Percentiles rank a stretch among this genome's conserved stretches.
Evolutionary conservation across 1,284 basidiomycete genomes (phyloP).

Genomic region (Trichosporon coremiiforme): DNA sequence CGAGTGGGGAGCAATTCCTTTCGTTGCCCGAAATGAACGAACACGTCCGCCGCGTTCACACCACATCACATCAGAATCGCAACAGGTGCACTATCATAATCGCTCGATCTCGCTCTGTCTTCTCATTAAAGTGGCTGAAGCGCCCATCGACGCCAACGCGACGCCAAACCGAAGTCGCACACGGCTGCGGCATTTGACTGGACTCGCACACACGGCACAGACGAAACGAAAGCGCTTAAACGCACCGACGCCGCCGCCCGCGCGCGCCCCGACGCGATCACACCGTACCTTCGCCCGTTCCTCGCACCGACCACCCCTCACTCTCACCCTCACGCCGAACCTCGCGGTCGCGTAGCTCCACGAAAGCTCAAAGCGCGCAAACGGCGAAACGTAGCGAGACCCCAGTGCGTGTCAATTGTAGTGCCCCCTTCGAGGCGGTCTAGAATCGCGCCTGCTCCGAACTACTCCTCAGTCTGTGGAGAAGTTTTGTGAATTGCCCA

Average conservation of each 20-base stretch:
- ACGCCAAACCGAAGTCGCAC: no score
- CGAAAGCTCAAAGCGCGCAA: no score
- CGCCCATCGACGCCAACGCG: background rate
- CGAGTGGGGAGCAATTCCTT: no score
- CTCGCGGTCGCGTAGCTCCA: no score
- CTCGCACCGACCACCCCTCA: no score
- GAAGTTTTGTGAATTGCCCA: background rate
- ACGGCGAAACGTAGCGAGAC: background rate
- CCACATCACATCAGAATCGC: no score
- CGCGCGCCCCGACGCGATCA: background rate
- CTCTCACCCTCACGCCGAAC: no score
- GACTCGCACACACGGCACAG: no score
- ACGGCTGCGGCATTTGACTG: background rate
- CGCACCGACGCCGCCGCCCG: background rate
- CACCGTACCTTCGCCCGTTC: no score
- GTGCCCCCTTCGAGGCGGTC: background rate
- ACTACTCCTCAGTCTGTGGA: background rate
- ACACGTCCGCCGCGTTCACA: no score
- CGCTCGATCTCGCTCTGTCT: background rate
- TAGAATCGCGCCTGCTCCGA: background rate
- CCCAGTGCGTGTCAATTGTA: background rate
- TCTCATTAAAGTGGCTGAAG: constrained; percentile 2
- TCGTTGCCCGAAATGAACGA: background rate
- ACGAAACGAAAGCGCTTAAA: no score
- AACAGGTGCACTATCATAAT: no score